phyloP scores from a whole-genome alignment of 2,329 filamentous ascomycete species.

The Mariannaea elegans region DNA sequence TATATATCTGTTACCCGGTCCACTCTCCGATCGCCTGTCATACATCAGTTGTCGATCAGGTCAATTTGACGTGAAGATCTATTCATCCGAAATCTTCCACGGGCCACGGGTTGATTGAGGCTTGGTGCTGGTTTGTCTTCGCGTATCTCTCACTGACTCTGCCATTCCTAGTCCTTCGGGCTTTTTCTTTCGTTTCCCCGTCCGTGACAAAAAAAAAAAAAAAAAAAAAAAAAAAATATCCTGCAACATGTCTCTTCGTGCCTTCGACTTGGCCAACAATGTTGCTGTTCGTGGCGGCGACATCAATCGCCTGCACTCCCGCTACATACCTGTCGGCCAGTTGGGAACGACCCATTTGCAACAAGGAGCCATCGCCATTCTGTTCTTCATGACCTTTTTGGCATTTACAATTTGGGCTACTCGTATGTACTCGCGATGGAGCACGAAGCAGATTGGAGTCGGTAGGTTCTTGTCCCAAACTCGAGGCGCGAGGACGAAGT shows the following conservation, averaged over 20 bases:
- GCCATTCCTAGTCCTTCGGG: not conserved
- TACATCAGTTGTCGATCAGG: not conserved
- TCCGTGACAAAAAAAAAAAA: too few species aligned
- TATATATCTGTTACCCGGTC: conserved; percentile 1
- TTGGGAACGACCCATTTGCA: conserved; percentile 28
- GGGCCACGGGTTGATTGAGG: not conserved
- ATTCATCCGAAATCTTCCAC: not conserved
- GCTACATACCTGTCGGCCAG: conserved; percentile 22
- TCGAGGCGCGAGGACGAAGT: too few species aligned
- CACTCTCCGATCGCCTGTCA: not conserved
- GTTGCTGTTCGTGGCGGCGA: not conserved
- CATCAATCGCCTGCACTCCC: conserved; percentile 9
- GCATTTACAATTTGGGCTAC: conserved; percentile 24
- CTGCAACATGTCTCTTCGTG: not conserved
- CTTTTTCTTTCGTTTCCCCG: not conserved
- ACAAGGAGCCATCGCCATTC: conserved; percentile 29
- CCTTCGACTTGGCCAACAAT: not conserved
- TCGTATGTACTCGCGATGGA: conserved; percentile 30
- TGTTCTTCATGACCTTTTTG: conserved; percentile 29
- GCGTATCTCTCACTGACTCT: not conserved
- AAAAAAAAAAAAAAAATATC: too few species aligned
- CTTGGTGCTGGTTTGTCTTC: not conserved
- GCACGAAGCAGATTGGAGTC: conserved; percentile 28
- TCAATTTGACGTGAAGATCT: not conserved
- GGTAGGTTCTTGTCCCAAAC: conserved; percentile 15